Evolutionary conservation across 1,284 basidiomycete genomes (phyloP), one percentile per base, ranked within the genome.

Genomic region (Trichosporon inkin): DNA sequence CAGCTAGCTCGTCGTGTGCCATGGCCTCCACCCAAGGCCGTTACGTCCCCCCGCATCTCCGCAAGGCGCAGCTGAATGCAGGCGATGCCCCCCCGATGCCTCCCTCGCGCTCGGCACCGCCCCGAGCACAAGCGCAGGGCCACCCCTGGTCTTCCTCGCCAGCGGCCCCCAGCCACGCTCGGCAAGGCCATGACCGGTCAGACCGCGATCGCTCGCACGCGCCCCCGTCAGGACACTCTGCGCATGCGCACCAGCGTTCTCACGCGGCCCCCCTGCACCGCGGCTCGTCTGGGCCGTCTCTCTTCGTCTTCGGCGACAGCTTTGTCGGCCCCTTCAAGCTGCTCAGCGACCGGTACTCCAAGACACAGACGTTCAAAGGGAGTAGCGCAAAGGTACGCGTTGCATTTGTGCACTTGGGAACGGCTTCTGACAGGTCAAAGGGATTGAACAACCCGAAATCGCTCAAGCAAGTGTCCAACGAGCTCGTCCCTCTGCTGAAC

Each of bases 381-480:
- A 68, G 73, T 39, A 72, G 72, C 13, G 75, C 75, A n/a, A 75
- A 77, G 68, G 74, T 72, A 36, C 49, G n/a, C n/a, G n/a, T n/a
- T n/a, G n/a, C n/a, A 70, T 54, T 4, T 1, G 22, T 24, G 20
- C 13, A 17, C 24, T 6, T 10, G 20, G 14, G 7, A 1, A 19
- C 28, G 13, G 8, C 8, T 32, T 8, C 61, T 62, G 39, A 59
- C 53, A 24, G 2, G 8, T 4, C 20, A 3, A 39, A 76, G 73
- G 75, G 75, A 17, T 57, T 77, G 39, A 73, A 74, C 56, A 77
- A 77, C 47, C 74, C 75, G n/a, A 71, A 71, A 17, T 77, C 75
- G 10, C 66, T 73, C 34, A 75, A 75, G 51, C 71, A 74, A 58
- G 71, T 75, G 10, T 70, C 75, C 1, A 62, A 61, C 39, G 69